Conservation (phyloP, 1,284 basidiomycete species). For the Neolentinus lepideus region DNA sequence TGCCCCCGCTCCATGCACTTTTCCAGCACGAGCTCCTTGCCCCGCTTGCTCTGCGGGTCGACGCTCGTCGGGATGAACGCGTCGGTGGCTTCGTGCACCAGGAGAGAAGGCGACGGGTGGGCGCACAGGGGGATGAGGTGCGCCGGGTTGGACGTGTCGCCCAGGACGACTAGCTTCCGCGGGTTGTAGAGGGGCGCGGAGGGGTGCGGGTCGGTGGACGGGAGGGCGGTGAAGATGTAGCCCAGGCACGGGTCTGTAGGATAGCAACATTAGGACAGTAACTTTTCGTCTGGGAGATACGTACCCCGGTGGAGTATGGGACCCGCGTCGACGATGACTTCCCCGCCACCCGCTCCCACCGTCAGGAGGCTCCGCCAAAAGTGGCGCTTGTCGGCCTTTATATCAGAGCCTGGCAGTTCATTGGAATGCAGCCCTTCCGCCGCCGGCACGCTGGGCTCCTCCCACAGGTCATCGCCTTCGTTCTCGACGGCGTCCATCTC, state of each 20-base stretch:
- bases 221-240: slow-evolving; percentile 68
- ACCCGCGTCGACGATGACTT: slow-evolving; percentile 66
- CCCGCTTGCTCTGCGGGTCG: slow-evolving; percentile 29
- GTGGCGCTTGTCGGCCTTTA: slow-evolving; percentile 56
- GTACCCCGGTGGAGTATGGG: slow-evolving; percentile 78
- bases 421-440: slow-evolving; percentile 50
- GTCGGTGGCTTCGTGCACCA: slow-evolving; percentile 84
- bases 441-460: slow-evolving; percentile 6
- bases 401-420: slow-evolving; percentile 63
- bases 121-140: slow-evolving; percentile 43
- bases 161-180: slow-evolving; percentile 42
- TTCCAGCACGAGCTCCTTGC: slow-evolving; percentile 39
- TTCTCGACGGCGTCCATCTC: neutral
- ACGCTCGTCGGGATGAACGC: slow-evolving; percentile 57
- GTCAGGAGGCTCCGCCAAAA: slow-evolving; percentile 59
- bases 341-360: slow-evolving; percentile 25
- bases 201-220: slow-evolving; percentile 13
- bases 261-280: slow-evolving; percentile 4
- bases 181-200: slow-evolving; percentile 22
- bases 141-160: slow-evolving; percentile 65
- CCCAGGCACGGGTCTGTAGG: slow-evolving; percentile 73
- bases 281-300: slow-evolving; percentile 9
- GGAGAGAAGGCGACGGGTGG: slow-evolving; percentile 36
- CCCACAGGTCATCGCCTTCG: neutral
- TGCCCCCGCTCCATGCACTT: slow-evolving; percentile 69